phyloP scores from a whole-genome alignment of 345 rosid species.

The Heritiera littoralis region DNA sequence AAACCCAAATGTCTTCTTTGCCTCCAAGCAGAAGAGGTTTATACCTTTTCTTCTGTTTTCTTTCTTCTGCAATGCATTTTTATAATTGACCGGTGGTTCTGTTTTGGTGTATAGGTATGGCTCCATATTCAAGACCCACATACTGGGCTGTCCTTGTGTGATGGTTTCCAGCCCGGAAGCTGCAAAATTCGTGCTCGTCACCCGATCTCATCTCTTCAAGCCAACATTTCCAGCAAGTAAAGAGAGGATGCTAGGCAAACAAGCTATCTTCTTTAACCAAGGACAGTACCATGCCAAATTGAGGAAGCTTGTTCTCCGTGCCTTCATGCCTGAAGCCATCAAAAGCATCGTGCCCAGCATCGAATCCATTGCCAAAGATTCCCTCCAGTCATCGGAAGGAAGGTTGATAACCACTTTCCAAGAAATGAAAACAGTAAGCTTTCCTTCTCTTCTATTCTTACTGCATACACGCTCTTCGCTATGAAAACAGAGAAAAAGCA shows the following conservation, averaged over 20 bases:
- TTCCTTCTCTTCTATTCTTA: neutral
- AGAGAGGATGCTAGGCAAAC: conserved; percentile 83
- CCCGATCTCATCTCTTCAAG: conserved; percentile 71
- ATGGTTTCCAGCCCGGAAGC: conserved; percentile 90
- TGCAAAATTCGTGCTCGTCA: conserved; percentile 68
- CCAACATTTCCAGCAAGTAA: conserved; percentile 90
- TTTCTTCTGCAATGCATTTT: neutral
- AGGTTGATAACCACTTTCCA: conserved; percentile 58
- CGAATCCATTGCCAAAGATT: conserved; percentile 51
- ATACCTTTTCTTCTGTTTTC: neutral
- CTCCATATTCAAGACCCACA: conserved; percentile 75
- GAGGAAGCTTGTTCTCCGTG: conserved; percentile 80
- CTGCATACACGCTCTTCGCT: neutral
- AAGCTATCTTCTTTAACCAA: conserved; percentile 84
- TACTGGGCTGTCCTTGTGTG: conserved; percentile 84
- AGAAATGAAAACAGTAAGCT: conserved; percentile 81
- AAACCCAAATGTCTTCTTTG: conserved; percentile 82
- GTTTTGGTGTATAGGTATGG: conserved; percentile 50
- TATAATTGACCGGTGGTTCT: neutral
- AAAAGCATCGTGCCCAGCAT: conserved; percentile 48
- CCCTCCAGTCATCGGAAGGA: conserved; percentile 51
- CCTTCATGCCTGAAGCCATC: conserved; percentile 69
- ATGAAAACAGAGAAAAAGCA: conserved; percentile 24
- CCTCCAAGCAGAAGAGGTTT: conserved; percentile 61
- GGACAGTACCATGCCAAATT: conserved; percentile 76